phyloP scores from a whole-genome alignment of 192 early-diverging fungal genomes.

The Podila clonocystis region DNA sequence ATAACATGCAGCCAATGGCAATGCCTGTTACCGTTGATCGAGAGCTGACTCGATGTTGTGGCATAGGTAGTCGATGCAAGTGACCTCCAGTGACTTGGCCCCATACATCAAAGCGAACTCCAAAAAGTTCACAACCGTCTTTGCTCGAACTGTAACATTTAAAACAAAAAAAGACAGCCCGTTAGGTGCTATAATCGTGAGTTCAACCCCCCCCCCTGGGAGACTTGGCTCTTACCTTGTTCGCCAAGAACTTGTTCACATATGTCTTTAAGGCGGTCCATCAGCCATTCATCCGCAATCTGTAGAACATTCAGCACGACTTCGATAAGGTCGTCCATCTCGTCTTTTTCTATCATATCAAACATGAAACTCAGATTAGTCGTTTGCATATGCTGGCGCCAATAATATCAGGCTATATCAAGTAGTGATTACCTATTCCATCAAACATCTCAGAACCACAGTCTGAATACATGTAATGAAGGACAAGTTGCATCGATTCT shows the following conservation, averaged over 20 bases:
- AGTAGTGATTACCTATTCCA: conserved; percentile 18
- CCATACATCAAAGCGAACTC: conserved; percentile 64
- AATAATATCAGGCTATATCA: neutral
- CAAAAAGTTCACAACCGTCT: conserved; percentile 63
- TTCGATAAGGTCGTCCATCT: conserved; percentile 57
- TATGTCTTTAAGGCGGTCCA: conserved; percentile 57
- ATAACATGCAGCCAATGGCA: neutral
- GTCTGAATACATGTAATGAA: conserved; percentile 68
- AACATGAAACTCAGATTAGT: neutral
- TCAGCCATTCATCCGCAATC: conserved; percentile 72
- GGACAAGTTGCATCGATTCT: conserved; percentile 61
- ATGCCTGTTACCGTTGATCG: conserved; percentile 41
- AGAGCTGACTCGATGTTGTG: conserved; percentile 57
- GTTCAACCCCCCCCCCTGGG: too few relatives aligned
- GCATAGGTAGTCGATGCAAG: conserved; percentile 65
- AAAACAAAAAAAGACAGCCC: neutral
- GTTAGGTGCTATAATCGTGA: neutral
- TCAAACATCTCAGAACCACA: conserved; percentile 53
- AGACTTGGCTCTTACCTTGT: conserved; percentile 26
- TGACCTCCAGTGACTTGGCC: conserved; percentile 54
- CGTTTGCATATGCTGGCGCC: neutral
- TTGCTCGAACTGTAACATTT: conserved; percentile 40
- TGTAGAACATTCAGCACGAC: conserved; percentile 66
- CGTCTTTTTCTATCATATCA: conserved; percentile 24
- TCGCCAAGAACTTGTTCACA: conserved; percentile 47